Percentiles rank a stretch among this genome's conserved stretches.
These are phyloP conservation scores for Pestalotiopsis fici DNA, from an alignment of 2,329 filamentous ascomycete genomes.

Conservation along the genomic window DNA sequence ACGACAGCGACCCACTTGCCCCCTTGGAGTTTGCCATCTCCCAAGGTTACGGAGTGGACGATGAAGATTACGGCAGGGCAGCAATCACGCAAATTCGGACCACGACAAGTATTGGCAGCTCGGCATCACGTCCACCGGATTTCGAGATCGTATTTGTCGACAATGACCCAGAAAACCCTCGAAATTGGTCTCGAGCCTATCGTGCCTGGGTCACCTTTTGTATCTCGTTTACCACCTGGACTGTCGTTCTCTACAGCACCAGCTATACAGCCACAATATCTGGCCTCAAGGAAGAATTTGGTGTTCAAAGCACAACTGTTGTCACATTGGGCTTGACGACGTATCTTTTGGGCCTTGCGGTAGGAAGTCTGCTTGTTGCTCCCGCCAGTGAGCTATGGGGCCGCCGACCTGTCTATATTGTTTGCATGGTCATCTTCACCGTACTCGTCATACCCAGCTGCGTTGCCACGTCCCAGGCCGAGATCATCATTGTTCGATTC, in stretches of 20 bases:
- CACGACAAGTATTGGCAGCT: slow-evolving; percentile 42
- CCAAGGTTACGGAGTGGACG: slow-evolving; percentile 31
- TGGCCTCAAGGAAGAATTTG: slow-evolving; percentile 69
- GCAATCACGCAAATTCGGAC: slow-evolving; percentile 46
- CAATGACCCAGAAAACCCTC: slow-evolving; percentile 64
- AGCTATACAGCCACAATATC: slow-evolving; percentile 74
- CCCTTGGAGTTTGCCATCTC: slow-evolving; percentile 27
- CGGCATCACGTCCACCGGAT: slow-evolving; percentile 49
- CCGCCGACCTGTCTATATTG: slow-evolving; percentile 67
- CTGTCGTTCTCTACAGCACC: slow-evolving; percentile 73
- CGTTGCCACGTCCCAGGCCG: slow-evolving; percentile 65
- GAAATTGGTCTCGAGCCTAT: slow-evolving; percentile 63
- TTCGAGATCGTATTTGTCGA: slow-evolving; percentile 76
- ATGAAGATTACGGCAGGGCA: slow-evolving; percentile 35
- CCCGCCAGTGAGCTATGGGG: slow-evolving; percentile 74
- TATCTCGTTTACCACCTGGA: slow-evolving; percentile 48
- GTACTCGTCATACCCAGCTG: slow-evolving; percentile 73
- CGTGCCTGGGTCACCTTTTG: slow-evolving; percentile 44
- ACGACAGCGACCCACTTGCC: slow-evolving; percentile 23
- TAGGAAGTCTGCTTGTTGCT: slow-evolving; percentile 72
- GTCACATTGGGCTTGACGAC: slow-evolving; percentile 76
- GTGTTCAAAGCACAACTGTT: slow-evolving; percentile 55
- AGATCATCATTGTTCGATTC: slow-evolving; percentile 73
- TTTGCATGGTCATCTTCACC: slow-evolving; percentile 64
- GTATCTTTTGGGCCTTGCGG: slow-evolving; percentile 74